Base-by-base conservation (phyloP, 2,329 filamentous ascomycete genomes). In the Fusarium redolens region DNA sequence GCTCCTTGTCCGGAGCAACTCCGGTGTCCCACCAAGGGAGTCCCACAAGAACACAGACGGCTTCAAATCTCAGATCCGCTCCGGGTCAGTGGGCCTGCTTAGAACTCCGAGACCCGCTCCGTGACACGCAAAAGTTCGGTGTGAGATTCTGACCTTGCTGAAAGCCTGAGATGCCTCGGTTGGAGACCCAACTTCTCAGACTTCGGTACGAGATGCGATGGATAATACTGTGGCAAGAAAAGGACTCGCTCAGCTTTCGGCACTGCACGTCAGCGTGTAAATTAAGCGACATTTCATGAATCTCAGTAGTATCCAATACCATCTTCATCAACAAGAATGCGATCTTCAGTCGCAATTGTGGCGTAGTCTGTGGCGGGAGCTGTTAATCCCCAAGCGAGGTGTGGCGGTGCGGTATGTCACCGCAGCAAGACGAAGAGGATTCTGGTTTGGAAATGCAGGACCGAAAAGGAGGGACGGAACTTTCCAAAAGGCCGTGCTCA, bases 341-440 rank as follows among this genome's bases (percentile, higher is more conserved):
- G 59, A 74, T 52, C 37, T 54, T 17, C 61, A 31, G 22, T 57
- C 37, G 35, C 33, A 50, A 52, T 20, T 67, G 70, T 67, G 64
- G 71, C 64, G 50, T 35, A 11, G 9, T 40, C 18, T 62, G 48
- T 62, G 65, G 61, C 60, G 48, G 65, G 38, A 52, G 41, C 50
- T 60, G 45, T 18, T 25, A 8, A 52, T 51, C 28, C 54, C 18
- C 35, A 61, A 69, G 58, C 58, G 59, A 69, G 15, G 41, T 72
- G 73, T 72, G 68, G 71, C 73, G 38, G 61, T 68, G 65, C 65
- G 25, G 50, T 28, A 30, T 70, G 45, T 56, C 47, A 55, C 48
- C 52, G 22, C 28, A 52, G 25, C 40, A 28, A 38, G 47, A 54
- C 31, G 58, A 55, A 55, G 58, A 64, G 41, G 63, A 64, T 43